Percentiles rank a stretch among this genome's conserved stretches.
These are phyloP conservation scores for Fusarium bactridioides DNA, from an alignment of 2,329 filamentous ascomycete species.

Conservation along the genomic window DNA sequence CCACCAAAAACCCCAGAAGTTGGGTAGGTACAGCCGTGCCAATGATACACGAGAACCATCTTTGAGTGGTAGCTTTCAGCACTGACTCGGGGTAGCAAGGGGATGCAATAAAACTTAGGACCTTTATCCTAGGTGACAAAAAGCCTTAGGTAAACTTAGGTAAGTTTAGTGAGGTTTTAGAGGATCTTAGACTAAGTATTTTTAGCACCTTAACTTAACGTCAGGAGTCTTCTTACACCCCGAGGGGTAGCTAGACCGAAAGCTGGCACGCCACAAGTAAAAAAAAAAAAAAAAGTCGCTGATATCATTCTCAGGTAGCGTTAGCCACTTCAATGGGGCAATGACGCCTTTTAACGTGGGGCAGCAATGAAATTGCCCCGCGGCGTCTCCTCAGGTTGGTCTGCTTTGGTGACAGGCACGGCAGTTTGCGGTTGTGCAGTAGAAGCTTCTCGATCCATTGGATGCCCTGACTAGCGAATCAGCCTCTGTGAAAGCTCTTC, in stretches of 20 bases:
- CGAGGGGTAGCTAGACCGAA: neutral
- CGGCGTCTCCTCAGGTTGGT: neutral
- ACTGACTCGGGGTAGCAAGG: neutral
- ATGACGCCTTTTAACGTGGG: constrained; percentile 15
- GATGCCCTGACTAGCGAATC: neutral
- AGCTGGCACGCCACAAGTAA: neutral
- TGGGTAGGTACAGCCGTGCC: constrained; percentile 16
- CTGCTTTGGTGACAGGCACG: constrained; percentile 8
- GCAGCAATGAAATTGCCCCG: constrained; percentile 10
- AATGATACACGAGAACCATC: neutral
- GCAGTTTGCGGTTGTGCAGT: neutral
- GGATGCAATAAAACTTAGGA: no score
- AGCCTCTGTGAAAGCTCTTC: neutral
- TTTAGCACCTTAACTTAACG: no score
- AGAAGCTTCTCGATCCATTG: constrained; percentile 29
- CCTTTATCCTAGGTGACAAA: no score
- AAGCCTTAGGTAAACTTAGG: no score
- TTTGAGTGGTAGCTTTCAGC: neutral
- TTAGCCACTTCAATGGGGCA: constrained; percentile 32
- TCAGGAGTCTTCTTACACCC: no score
- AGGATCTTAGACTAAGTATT: no score
- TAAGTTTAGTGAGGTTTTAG: no score
- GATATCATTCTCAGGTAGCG: constrained; percentile 32
- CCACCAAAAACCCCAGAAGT: neutral
- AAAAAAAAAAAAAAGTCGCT: neutral